Evolutionary conservation across 2,329 filamentous ascomycete genomes (phyloP), one percentile per base, ranked within the genome.

Genomic region (Pestalotiopsis sp.): DNA sequence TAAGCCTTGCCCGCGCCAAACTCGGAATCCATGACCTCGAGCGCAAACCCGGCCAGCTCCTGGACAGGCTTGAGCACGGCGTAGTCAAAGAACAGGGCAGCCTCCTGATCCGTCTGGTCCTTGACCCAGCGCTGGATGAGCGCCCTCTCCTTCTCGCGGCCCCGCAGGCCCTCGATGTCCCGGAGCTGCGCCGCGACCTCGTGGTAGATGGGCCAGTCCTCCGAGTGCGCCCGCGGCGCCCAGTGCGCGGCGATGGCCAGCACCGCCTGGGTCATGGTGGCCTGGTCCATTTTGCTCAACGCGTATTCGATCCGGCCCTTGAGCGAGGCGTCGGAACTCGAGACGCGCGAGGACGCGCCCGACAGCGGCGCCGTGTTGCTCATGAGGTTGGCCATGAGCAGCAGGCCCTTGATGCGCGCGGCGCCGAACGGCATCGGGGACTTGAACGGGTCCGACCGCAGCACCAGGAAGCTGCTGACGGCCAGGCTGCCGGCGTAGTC

Each of bases 211-310:
- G 80, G 80, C 82, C 85, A 88, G 6, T 82, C 81, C 6, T 80
- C 76, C 5, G 80, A 80, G 69, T 84, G 81, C 4, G 79, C 82
- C 35, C 75, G 71, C 0, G 81, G 81, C 1, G 78, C 81, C 59
- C 82, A 80, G 38, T 80, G 76, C 22, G 83, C 70, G 13, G 85
- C 79, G 71, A 89, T 80, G 48, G 82, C 77, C 66, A 88, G 77
- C 14, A 89, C 73, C 66, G 83, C 83, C 71, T 89, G 85, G 69
- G 84, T 85, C 63, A 88, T 76, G 10, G 83, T 84, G 3, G 86
- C 81, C 69, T 86, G 85, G 67, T 89, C 86, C 10, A 85, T 81
- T 17, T 80, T 78, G 3, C 75, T 73, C 20, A 88, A 71, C 0
- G 74, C 68, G 22, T 80, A 71, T 0, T 69, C 67, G 10, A 78